Evolutionary conservation across 129 eudicot species (phyloP).

Genomic region (Escallonia herrerae): DNA sequence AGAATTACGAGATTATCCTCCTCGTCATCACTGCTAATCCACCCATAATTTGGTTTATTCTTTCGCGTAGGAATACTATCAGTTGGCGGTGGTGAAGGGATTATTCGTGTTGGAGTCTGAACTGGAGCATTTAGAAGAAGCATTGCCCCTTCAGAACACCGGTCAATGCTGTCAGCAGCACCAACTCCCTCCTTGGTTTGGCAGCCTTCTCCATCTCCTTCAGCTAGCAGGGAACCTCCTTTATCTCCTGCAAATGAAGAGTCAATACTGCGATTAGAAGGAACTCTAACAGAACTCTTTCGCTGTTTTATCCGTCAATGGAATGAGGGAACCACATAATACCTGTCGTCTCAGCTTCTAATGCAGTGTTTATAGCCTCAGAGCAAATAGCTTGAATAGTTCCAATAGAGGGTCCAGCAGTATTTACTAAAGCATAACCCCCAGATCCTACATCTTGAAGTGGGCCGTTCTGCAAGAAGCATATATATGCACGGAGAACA

Average conservation of each 20-base stretch:
- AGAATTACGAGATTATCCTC: not conserved
- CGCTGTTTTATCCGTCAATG: too few relatives aligned
- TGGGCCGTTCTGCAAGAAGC: not conserved
- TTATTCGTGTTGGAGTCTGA: not conserved
- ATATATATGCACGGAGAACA: not conserved
- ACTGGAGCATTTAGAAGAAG: not conserved
- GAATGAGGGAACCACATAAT: not conserved
- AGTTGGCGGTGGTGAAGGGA: constrained; percentile 2
- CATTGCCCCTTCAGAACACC: not conserved
- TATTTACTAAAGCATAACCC: not conserved
- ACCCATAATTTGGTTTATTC: constrained; percentile 29
- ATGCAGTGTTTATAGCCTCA: not conserved
- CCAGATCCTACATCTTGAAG: not conserved
- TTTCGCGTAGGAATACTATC: constrained; percentile 14
- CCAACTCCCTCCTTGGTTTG: not conserved
- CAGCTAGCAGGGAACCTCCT: not conserved
- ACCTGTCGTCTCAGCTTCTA: not conserved
- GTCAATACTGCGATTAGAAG: too few relatives aligned
- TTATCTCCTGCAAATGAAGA: not conserved
- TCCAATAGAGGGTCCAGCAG: not conserved
- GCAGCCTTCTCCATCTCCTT: not conserved
- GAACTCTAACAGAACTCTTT: too few relatives aligned
- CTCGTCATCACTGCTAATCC: constrained; percentile 17
- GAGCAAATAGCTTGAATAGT: not conserved
- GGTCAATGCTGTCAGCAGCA: not conserved